phyloP scores from a whole-genome alignment of 495 filamentous ascomycete species.

The Trichoderma virens region DNA sequence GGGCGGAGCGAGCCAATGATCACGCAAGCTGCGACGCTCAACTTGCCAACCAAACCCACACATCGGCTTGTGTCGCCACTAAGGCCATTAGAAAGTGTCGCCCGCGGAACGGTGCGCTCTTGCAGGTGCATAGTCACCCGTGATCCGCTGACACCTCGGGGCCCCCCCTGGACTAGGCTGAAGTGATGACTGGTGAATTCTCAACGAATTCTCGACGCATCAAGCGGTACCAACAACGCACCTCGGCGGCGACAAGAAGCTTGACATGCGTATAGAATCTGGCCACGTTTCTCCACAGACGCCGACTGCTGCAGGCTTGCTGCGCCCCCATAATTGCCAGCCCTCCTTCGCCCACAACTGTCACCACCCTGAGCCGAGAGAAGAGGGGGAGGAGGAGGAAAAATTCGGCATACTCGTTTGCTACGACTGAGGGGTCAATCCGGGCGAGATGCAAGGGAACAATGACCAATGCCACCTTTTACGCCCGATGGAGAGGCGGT shows the following conservation, averaged over 20 bases:
- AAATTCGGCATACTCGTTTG: not conserved
- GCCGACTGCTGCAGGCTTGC: not conserved
- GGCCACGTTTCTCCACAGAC: conserved; percentile 3
- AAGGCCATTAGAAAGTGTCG: not conserved
- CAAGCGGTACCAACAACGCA: not conserved
- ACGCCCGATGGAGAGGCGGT: not conserved
- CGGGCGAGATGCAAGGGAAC: not conserved
- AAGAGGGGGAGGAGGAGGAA: not conserved
- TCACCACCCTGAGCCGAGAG: not conserved
- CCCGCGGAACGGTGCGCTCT: conserved; percentile 8
- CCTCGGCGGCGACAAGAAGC: not conserved
- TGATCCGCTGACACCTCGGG: conserved; percentile 4
- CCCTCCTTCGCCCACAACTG: not conserved
- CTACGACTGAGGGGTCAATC: not conserved
- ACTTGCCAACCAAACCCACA: not conserved
- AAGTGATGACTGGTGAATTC: not conserved
- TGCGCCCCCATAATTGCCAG: not conserved
- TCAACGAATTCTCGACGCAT: not conserved
- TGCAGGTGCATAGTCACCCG: conserved; percentile 8
- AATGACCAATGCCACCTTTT: not conserved
- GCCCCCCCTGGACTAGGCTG: not conserved
- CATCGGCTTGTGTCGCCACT: conserved; percentile 5
- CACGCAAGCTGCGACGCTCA: not conserved
- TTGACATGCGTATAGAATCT: conserved; percentile 1
- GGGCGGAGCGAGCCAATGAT: not conserved